Evolutionary conservation across 768 basidiomycete genomes (phyloP), one percentile per base, ranked within the genome.

Genomic region (Russula brevipes): DNA sequence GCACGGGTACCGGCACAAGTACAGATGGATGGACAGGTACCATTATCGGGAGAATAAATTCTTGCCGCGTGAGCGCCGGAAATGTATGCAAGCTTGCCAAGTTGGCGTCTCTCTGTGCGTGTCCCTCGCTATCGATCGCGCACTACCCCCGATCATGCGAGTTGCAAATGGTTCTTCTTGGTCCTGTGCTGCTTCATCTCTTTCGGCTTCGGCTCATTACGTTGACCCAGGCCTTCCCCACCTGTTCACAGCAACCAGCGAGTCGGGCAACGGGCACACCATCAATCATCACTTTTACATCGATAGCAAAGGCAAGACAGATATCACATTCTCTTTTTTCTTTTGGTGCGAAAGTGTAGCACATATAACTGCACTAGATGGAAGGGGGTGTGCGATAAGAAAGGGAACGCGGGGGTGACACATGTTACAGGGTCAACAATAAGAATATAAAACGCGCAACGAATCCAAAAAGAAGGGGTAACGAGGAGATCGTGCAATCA

Each of bases 381-480:
- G 16, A 41, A 19, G 30, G 14, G n/a, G n/a, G 12, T 39, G 39
- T 8, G 35, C 19, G 56, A 24, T 39, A 41, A 39, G 36, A 12
- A 24, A 33, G 36, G 10, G 16, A 60, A 46, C 24, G 31, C 38
- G 38, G 44, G 14, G 33, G 42, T 36, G 35, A 62, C 61, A 36
- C 55, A 62, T 62, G 61, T 38, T 51, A 62, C 55, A 62, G 14
- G 61, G 42, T 54, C 62, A 63, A 54, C 57, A 63, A 63, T 62
- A 62, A 62, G 30, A 58, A 63, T 63, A 63, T 63, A 63, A 63
- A 53, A 58, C 56, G 50, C 56, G 41, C 38, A 19, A 39, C 53
- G 33, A 50, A 59, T 64, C 63, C 52, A 44, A 59, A 58, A 35
- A 10, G 45, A 30, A 14, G 47, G 47, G 44, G 56, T 57, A 53